phyloP scores from a whole-genome alignment of 1,139 yeast species.

The Saccharomycopsis hybrid region DNA sequence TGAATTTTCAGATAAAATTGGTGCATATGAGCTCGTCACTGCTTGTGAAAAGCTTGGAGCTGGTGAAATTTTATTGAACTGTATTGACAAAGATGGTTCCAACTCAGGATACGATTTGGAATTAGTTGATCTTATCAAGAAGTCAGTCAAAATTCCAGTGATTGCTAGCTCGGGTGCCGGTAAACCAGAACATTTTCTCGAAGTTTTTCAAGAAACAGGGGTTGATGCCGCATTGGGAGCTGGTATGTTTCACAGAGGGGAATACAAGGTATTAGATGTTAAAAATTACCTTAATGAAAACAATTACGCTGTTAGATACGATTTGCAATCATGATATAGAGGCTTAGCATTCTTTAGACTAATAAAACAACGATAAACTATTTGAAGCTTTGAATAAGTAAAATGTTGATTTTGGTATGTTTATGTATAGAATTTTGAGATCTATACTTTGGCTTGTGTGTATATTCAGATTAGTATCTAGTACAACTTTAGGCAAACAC shows the following conservation, averaged over 20 bases:
- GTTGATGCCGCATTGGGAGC: conserved; percentile 98
- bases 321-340: too few species aligned
- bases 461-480: too few species aligned
- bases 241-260: conserved; percentile 94
- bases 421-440: too few species aligned
- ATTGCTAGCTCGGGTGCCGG: conserved; percentile 99
- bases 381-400: too few species aligned
- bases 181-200: conserved; percentile 77
- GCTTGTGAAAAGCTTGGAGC: conserved; percentile 96
- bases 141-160: conserved; percentile 77
- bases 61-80: conserved; percentile 85
- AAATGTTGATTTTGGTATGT: too few species aligned
- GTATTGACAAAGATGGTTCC: conserved; percentile 94
- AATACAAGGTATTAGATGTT: conserved; percentile 79
- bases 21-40: conserved; percentile 79
- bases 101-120: conserved; percentile 90
- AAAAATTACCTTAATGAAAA: conserved; percentile 52
- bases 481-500: too few species aligned
- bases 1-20: conserved; percentile 70
- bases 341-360: too few species aligned
- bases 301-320: conserved; percentile 47
- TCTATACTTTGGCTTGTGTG: too few species aligned
- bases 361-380: too few species aligned
- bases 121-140: conserved; percentile 68
- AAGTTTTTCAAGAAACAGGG: conserved; percentile 72